These are phyloP conservation scores for Sporothrix euskadiensis DNA, from an alignment of 2,329 filamentous ascomycete genomes.

Conservation along the genomic window DNA sequence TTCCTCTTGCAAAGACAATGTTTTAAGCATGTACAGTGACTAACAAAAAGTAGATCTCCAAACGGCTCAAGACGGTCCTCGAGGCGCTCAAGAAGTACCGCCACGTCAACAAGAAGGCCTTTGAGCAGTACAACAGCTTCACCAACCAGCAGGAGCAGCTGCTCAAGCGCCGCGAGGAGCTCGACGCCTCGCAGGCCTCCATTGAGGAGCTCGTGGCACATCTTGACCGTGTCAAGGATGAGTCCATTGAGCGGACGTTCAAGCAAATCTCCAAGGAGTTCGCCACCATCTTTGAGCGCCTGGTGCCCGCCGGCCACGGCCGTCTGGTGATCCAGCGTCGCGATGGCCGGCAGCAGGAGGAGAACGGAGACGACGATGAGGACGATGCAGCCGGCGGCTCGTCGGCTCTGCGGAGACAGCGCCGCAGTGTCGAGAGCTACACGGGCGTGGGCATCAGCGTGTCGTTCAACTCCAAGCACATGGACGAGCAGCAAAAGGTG, in stretches of 20 bases:
- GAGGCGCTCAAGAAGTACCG: slow-evolving; percentile 94
- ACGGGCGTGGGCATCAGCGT: slow-evolving; percentile 95
- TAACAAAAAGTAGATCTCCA: slow-evolving; percentile 50
- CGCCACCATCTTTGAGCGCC: slow-evolving; percentile 86
- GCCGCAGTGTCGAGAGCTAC: slow-evolving; percentile 85
- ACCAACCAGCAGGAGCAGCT: slow-evolving; percentile 87
- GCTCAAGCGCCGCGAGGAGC: slow-evolving; percentile 78
- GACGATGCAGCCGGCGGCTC: slow-evolving; percentile 59
- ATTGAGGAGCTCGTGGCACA: slow-evolving; percentile 92
- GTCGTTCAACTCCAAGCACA: slow-evolving; percentile 95
- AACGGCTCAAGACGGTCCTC: slow-evolving; percentile 83
- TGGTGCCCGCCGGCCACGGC: slow-evolving; percentile 91
- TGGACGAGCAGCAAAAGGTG: slow-evolving; percentile 95
- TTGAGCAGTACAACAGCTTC: slow-evolving; percentile 98
- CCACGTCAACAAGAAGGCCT: slow-evolving; percentile 98
- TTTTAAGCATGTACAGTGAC: neutral
- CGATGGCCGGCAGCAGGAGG: slow-evolving; percentile 71
- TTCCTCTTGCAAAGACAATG: neutral
- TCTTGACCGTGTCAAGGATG: slow-evolving; percentile 92
- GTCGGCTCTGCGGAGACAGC: slow-evolving; percentile 58
- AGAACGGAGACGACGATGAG: slow-evolving; percentile 63
- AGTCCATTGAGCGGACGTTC: slow-evolving; percentile 97
- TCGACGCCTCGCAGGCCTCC: slow-evolving; percentile 80
- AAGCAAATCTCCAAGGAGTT: slow-evolving; percentile 97
- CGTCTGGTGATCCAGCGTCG: slow-evolving; percentile 90